Evolutionary conservation across 495 filamentous ascomycete species (phyloP), one percentile per base, ranked within the genome.

Genomic region (Aspergillus hancockii): DNA sequence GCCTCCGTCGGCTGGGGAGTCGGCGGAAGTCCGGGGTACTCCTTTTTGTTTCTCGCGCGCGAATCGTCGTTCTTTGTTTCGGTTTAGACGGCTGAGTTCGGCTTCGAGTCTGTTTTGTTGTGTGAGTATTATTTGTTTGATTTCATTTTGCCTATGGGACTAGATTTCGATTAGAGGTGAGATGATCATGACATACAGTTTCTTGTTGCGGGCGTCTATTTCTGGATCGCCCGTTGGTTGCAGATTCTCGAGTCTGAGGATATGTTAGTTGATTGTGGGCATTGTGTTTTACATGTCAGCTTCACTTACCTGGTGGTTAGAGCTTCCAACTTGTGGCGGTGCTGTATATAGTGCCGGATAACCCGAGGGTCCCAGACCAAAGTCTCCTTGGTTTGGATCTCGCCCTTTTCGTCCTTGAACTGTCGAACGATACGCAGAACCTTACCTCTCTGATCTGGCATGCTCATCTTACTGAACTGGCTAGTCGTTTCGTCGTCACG

Each of bases 31-130:
- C 34, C 70, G 72, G 57, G 78, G 71, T 19, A 80, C 72, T 31
- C 86, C 85, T 67, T 96, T 96, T 58, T 92, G 88, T 63, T 92
- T 93, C 67, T 98, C 94, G 63, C 94, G 92, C 52, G 90, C 91
- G 66, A 91, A 84, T 46, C 91, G 88, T 46, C 94, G 90, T 56
- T 97, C 93, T 67, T 90, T 90, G 76, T 99, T 99, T 62, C 90
- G 87, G 63, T 92, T 81, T 6, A 99, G 81, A 51, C 94, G 89
- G 41, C 81, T 83, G 31, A 93, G 79, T 71, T 99, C 94, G 57
- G 82, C 81, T 60, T 88, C 79, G 54, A 96, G 77, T 32, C 90
- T 92, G 66, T 50, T 51, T 25, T 30, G 21, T 21, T 30, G 1
- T 34, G 16, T 50, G 36, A 55, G n/a, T 32, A 14, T 14, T 41